Base-by-base conservation (phyloP, 1,284 basidiomycete species). In the Lentinus polychrous region DNA sequence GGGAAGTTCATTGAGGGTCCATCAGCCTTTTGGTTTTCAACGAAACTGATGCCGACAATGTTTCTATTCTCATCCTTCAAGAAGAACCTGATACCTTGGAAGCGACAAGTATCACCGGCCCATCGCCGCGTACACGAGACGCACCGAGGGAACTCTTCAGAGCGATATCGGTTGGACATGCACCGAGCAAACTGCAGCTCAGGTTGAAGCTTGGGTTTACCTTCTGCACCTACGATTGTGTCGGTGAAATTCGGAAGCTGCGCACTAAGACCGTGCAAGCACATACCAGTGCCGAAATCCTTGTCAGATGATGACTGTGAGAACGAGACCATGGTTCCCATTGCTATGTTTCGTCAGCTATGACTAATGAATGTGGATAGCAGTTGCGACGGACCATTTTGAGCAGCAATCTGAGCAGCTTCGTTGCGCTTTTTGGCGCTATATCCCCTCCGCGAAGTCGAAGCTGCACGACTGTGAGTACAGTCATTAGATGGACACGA, bases 81-180 rank as follows among this genome's bases (percentile, higher is more conserved):
- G 62, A 89, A 83, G 59, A 79, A 83, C 17, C 86, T 78, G 51
- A 89, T 83, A 17, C 79, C 78, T 60, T 88, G 86, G 64, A 89
- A 89, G 22, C 86, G 79, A 60, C 86, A 89, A 0, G 84, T 87
- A 61, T 89, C 86, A 36, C 86, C 86, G 2, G 84, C 85, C 85
- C 86, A 89, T 14, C 86, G 81, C 41, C 86, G 80, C 17, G 82
- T 88, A 63, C 86, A 89, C 2, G 86, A 83, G 22, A 89, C 81
- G 60, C 86, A 89, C 6, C 83, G 79, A 24, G 86, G 83, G 63
- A 86, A 84, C 43, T 74, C 70, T 55, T 87, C 81, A 34, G 69
- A 66, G 53, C 77, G 77, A 62, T 87, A 89, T 41, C 83, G 75
- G 55, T 79, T 81, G 0, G 86, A 87, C 86, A 89, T 89, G 65